These are phyloP conservation scores for Priceomyces medius DNA, from an alignment of 805 yeast genomes.

Conservation along the genomic window DNA sequence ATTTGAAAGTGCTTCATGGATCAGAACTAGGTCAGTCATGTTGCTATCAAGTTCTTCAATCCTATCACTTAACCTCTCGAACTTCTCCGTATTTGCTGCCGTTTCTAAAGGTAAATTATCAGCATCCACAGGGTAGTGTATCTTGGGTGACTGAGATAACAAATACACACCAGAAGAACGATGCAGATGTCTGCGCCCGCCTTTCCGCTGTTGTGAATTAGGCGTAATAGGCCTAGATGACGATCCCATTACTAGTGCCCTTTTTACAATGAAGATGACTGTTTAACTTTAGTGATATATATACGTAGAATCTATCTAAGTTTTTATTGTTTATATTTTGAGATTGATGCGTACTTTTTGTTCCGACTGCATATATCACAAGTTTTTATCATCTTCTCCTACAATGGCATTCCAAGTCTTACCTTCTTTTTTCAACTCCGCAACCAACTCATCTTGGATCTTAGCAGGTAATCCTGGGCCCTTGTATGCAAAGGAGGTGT, in stretches of 20 bases:
- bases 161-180: constrained; percentile 39
- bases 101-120: constrained; percentile 44
- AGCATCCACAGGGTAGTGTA: constrained; percentile 44
- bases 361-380: background rate
- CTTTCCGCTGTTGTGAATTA: constrained; percentile 15
- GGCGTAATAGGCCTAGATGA: constrained; percentile 25
- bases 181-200: constrained; percentile 21
- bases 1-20: constrained; percentile 59
- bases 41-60: constrained; percentile 57
- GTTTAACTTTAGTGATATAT: too few species aligned
- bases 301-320: background rate
- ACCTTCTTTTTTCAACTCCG: constrained; percentile 64
- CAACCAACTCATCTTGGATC: constrained; percentile 40
- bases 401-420: constrained; percentile 82
- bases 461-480: constrained; percentile 79
- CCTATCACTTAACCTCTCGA: constrained; percentile 48
- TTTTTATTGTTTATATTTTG: background rate
- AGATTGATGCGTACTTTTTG: background rate
- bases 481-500: constrained; percentile 87
- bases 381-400: constrained; percentile 49
- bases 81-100: constrained; percentile 35
- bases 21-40: constrained; percentile 52
- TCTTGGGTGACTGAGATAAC: constrained; percentile 42
- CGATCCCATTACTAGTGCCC: constrained; percentile 8
- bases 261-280: too few species aligned